phyloP scores from a whole-genome alignment of 148 eudicot genomes.

The Diospyros kaki region DNA sequence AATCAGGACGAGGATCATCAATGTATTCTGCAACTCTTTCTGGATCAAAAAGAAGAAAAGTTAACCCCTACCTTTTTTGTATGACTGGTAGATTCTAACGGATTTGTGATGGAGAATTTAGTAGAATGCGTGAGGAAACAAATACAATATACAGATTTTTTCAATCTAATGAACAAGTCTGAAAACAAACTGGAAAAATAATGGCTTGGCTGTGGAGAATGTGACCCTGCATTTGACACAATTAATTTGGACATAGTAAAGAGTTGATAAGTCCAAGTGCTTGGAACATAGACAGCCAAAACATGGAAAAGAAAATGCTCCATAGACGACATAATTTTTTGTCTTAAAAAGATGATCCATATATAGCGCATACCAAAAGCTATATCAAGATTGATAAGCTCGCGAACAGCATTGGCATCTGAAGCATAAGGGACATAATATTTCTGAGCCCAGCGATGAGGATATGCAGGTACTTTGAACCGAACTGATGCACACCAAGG shows the following conservation, averaged over 20 bases:
- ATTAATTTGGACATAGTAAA: not conserved
- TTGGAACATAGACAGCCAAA: not conserved
- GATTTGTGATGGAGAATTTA: not conserved
- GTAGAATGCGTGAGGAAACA: not conserved
- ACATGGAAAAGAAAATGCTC: not conserved
- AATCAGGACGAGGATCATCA: constrained; percentile 70
- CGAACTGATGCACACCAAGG: constrained; percentile 97
- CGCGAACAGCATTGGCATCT: constrained; percentile 60
- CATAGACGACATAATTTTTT: too few relatives aligned
- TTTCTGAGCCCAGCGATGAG: constrained; percentile 95
- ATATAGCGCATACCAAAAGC: constrained; percentile 56
- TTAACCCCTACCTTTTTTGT: constrained; percentile 9
- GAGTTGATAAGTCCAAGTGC: not conserved
- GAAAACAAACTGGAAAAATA: not conserved
- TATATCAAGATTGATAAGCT: constrained; percentile 52
- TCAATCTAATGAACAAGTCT: not conserved
- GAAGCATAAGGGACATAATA: constrained; percentile 90
- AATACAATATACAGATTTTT: not conserved
- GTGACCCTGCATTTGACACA: not conserved
- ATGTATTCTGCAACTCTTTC: constrained; percentile 44
- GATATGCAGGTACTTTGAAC: constrained; percentile 64
- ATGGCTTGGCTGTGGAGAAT: not conserved
- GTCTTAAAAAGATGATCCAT: too few relatives aligned
- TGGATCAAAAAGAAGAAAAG: constrained; percentile 27
- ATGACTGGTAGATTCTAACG: not conserved